Percentiles rank a stretch among this genome's conserved stretches.
These are phyloP conservation scores for Backusella westeae DNA, from an alignment of 192 early-diverging fungal genomes.

Conservation along the genomic window DNA sequence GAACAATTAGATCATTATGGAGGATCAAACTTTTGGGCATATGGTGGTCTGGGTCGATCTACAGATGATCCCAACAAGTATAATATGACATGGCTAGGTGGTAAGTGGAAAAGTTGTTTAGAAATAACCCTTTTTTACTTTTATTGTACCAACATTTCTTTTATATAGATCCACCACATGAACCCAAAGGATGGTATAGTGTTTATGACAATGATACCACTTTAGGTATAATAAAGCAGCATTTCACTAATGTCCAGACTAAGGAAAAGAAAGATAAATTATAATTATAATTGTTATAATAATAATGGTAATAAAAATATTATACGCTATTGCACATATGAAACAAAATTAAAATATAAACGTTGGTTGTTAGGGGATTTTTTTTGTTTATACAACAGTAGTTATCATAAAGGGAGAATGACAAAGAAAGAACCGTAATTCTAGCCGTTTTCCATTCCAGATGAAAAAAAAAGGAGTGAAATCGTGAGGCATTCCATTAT, in stretches of 20 bases:
- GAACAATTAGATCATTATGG: constrained; percentile 26
- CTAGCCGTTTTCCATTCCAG: constrained; percentile 1
- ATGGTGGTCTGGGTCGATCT: constrained; percentile 49
- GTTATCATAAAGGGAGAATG: not conserved
- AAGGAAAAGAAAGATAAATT: not conserved
- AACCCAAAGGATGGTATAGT: constrained; percentile 57
- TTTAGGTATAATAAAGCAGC: constrained; percentile 14
- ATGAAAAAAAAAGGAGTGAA: not conserved
- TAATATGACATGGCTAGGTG: constrained; percentile 50
- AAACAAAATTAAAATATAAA: constrained; percentile 5
- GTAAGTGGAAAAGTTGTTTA: not conserved
- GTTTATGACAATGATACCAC: constrained; percentile 56
- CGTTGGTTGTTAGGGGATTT: not conserved
- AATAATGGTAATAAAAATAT: not conserved
- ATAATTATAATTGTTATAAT: not conserved
- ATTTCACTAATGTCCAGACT: not conserved
- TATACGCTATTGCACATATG: not conserved
- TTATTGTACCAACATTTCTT: not conserved
- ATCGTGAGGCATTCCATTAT: constrained; percentile 1
- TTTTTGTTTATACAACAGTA: constrained; percentile 8
- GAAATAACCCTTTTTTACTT: not conserved
- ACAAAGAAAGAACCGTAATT: not conserved
- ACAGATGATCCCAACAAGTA: constrained; percentile 28
- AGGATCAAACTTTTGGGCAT: constrained; percentile 69
- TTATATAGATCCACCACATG: constrained; percentile 32